Base-by-base conservation (phyloP, 495 filamentous ascomycete genomes). In the Neurospora africana region DNA sequence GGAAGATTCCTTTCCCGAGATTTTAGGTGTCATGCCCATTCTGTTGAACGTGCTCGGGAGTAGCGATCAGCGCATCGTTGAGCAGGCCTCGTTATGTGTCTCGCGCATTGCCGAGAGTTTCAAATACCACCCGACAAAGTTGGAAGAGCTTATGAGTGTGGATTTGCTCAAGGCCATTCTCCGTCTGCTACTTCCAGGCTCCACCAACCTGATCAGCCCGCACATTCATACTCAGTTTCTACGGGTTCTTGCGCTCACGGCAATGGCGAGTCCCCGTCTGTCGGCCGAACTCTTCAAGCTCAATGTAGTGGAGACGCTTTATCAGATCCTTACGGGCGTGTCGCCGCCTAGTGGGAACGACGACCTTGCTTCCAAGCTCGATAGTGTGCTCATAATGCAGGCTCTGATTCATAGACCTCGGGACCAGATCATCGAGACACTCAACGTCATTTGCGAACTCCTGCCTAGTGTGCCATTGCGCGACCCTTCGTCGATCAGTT, bases 311-410 rank as follows among this genome's bases (percentile, higher is more conserved):
- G 95, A 99, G 79, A 99, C 95, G 1, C 86, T 99, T 13, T 98
- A 97, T 80, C 95, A 99, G 80, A 99, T 98, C 43, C 82, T 99
- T 73, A 99, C 96, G 1, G 95, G 96, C 40, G 92, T 99, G 1
- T 99, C 95, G 0, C 92, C 95, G 8, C 95, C 95, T 30, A 87
- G 84, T 75, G 91, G 91, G 53, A 86, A 86, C 6, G 92, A 96
- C 21, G 91, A 95, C 78, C 86, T 92, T 38, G 91, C 92, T n/a
- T 88, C 87, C 33, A 97, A 95, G 81, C 93, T 98, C 78, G 95
- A 98, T 82, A 97, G 92, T 78, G 95, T 98, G 36, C 89, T 99
- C 68, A 94, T 98, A 80, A 98, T 99, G 96, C 95, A 99, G 79
- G 94, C 95, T 38, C 82, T 99, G 76, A 97, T 99, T 70, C 96